Evolutionary conservation across 2,329 filamentous ascomycete genomes (phyloP).

Genomic region (Fusarium bulbicola): DNA sequence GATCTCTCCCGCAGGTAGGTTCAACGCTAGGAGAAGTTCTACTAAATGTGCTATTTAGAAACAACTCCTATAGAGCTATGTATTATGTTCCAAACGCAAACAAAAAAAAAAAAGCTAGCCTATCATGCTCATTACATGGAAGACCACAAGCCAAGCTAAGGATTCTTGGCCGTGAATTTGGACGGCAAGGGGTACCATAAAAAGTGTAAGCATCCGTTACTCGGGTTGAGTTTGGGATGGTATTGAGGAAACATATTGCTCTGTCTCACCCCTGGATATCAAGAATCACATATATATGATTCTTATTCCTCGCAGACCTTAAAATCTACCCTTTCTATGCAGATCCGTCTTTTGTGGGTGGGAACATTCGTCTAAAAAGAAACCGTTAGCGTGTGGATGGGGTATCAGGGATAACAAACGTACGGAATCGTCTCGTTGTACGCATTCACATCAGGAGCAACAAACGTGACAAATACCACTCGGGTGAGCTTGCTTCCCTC

Average conservation of each 20-base stretch:
- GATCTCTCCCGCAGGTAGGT: background rate
- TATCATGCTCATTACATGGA: background rate
- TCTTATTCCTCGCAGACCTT: background rate
- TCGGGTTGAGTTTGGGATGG: background rate
- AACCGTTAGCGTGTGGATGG: background rate
- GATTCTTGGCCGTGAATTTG: background rate
- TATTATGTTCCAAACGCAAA: background rate
- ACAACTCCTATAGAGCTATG: background rate
- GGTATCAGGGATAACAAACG: constrained; percentile 25
- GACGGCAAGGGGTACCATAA: background rate
- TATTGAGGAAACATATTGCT: background rate
- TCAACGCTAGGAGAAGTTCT: background rate
- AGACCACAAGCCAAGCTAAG: background rate
- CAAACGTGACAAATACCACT: constrained; percentile 87
- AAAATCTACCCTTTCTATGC: constrained; percentile 14
- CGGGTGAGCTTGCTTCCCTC: constrained; percentile 67
- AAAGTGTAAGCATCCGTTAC: too few species aligned
- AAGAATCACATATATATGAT: background rate
- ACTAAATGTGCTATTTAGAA: background rate
- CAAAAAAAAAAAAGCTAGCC: background rate
- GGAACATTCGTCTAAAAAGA: constrained; percentile 39
- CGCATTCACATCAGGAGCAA: constrained; percentile 77
- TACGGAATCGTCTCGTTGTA: constrained; percentile 80
- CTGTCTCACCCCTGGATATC: background rate
- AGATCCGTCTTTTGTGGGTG: constrained; percentile 5